These are phyloP conservation scores for Arthroderma sp. DNA, from an alignment of 2,329 filamentous ascomycete genomes.

Conservation along the genomic window DNA sequence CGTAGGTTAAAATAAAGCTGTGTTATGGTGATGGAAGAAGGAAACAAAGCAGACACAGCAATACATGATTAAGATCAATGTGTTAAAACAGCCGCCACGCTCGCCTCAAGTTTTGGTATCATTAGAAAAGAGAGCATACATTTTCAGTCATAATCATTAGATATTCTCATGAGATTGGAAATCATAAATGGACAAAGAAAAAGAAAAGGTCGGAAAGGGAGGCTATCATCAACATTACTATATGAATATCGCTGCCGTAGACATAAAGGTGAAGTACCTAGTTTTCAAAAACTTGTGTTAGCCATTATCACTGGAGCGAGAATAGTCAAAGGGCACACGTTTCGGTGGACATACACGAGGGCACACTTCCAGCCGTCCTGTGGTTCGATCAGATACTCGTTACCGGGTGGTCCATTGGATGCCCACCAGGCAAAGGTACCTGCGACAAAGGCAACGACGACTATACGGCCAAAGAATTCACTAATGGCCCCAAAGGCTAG, in stretches of 20 bases:
- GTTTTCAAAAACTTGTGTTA: neutral
- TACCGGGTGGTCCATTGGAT: constrained; percentile 22
- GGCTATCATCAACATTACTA: no score
- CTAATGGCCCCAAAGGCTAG: constrained; percentile 46
- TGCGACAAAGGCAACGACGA: constrained; percentile 42
- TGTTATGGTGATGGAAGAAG: no score
- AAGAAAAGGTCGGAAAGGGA: neutral
- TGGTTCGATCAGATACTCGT: constrained; percentile 24
- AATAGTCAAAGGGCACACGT: neutral
- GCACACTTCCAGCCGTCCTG: constrained; percentile 29
- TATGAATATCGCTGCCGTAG: constrained; percentile 22
- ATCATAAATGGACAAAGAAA: neutral
- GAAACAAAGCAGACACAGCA: no score
- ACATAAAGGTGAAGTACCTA: constrained; percentile 30
- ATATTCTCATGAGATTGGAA: neutral
- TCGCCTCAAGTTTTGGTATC: no score
- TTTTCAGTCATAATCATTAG: neutral
- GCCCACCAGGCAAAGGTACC: constrained; percentile 31
- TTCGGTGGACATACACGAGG: constrained; percentile 19
- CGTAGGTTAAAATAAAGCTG: no score
- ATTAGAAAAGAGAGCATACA: no score
- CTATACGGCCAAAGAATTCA: constrained; percentile 44
- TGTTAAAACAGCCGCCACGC: no score
- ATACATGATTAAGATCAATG: no score
- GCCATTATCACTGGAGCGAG: neutral